These are phyloP conservation scores for Phytophthora pisi DNA, from an alignment of 352 stramenopile genomes.

Conservation along the genomic window DNA sequence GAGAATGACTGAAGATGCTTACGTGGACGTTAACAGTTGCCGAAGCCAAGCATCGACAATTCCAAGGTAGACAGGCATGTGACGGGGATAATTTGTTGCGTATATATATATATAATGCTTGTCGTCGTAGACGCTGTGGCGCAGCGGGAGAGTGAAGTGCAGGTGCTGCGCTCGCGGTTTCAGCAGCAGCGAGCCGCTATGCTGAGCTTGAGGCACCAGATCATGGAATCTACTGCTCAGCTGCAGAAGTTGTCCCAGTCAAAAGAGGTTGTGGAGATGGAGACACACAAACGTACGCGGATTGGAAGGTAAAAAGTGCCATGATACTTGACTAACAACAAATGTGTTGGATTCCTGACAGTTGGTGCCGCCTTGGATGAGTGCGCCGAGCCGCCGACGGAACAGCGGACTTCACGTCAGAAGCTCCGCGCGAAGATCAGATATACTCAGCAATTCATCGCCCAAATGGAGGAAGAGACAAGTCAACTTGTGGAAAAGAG, in stretches of 20 bases:
- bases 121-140: slow-evolving; percentile 38
- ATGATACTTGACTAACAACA: background rate
- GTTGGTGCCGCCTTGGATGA: slow-evolving; percentile 25
- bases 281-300: slow-evolving; percentile 25
- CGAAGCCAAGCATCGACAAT: slow-evolving; percentile 49
- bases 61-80: slow-evolving; percentile 31
- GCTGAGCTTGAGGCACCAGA: slow-evolving; percentile 40
- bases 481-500: slow-evolving; percentile 31
- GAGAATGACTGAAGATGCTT: slow-evolving; percentile 2
- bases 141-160: slow-evolving; percentile 42
- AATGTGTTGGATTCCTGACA: slow-evolving; percentile 13
- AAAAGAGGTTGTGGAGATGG: slow-evolving; percentile 18
- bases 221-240: slow-evolving; percentile 24
- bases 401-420: slow-evolving; percentile 35
- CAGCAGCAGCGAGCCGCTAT: slow-evolving; percentile 37
- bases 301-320: background rate
- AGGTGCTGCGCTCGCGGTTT: slow-evolving; percentile 36
- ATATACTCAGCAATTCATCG: slow-evolving; percentile 49
- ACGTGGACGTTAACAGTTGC: slow-evolving; percentile 32
- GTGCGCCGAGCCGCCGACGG: slow-evolving; percentile 25
- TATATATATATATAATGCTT: background rate
- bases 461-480: slow-evolving; percentile 44
- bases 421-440: slow-evolving; percentile 54
- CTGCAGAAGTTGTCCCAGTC: slow-evolving; percentile 29
- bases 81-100: background rate